Conservation (phyloP, 768 basidiomycete genomes). For the Pleurotus ostreatus region DNA sequence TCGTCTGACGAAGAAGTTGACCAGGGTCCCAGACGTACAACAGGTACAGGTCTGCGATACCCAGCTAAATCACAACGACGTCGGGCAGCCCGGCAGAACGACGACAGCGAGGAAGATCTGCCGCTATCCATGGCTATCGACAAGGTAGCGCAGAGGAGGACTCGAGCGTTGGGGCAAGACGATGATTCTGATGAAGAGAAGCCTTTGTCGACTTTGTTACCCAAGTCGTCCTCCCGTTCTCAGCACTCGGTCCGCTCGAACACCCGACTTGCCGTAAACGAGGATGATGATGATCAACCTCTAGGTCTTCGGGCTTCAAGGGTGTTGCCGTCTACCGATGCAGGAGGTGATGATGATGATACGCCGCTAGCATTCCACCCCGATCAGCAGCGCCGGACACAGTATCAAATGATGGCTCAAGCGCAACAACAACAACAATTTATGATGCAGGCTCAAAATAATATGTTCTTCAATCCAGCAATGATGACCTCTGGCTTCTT, state of each 20-base stretch:
- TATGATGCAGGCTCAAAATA: slow-evolving; percentile 75
- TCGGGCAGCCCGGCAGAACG: slow-evolving; percentile 23
- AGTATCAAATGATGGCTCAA: slow-evolving; percentile 52
- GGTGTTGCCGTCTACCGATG: slow-evolving; percentile 27
- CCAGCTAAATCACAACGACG: slow-evolving; percentile 25
- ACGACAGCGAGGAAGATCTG: slow-evolving; percentile 76
- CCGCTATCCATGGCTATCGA: slow-evolving; percentile 66
- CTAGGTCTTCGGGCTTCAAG: slow-evolving; percentile 67
- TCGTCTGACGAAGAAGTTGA: slow-evolving; percentile 68
- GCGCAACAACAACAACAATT: slow-evolving; percentile 55
- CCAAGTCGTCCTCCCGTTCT: slow-evolving; percentile 25
- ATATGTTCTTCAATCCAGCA: slow-evolving; percentile 68
- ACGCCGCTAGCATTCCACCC: slow-evolving; percentile 69
- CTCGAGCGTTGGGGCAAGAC: slow-evolving; percentile 18
- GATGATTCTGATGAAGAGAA: slow-evolving; percentile 67
- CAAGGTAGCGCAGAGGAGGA: slow-evolving; percentile 46
- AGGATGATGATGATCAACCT: slow-evolving; percentile 60
- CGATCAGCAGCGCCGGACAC: slow-evolving; percentile 75
- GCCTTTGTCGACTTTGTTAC: slow-evolving; percentile 61
- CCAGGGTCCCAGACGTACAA: slow-evolving; percentile 46
- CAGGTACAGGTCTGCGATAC: slow-evolving; percentile 55
- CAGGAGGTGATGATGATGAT: slow-evolving; percentile 54
- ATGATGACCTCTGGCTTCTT: slow-evolving; percentile 74
- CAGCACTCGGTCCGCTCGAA: neutral
- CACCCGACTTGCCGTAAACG: slow-evolving; percentile 11